Conservation (phyloP, 768 basidiomycete genomes). For the Stropharia rugosoannulata region DNA sequence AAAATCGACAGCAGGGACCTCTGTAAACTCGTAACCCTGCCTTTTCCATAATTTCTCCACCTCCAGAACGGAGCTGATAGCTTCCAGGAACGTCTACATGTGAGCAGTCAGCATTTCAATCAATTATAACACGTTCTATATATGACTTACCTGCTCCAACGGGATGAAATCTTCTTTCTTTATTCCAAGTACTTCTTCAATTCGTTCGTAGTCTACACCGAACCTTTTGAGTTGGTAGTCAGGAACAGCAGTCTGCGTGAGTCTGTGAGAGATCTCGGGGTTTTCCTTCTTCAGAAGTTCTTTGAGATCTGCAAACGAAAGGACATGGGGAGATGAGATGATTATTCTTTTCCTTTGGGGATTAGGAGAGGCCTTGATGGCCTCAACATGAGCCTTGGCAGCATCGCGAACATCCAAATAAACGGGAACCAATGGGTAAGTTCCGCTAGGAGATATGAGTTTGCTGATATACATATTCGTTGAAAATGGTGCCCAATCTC, state of each 20-base stretch:
- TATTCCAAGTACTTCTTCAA: constrained; percentile 32
- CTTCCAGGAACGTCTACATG: constrained; percentile 1
- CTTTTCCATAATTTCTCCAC: constrained; percentile 1
- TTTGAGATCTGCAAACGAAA: constrained; percentile 13
- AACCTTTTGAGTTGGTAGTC: constrained; percentile 16
- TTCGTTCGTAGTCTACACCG: constrained; percentile 26
- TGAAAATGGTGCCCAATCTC: constrained; percentile 24
- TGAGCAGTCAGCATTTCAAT: not conserved
- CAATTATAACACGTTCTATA: constrained; percentile 10
- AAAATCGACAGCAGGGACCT: not conserved
- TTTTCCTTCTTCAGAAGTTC: constrained; percentile 26
- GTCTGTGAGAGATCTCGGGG: constrained; percentile 27
- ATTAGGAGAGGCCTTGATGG: not conserved
- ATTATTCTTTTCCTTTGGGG: constrained; percentile 5
- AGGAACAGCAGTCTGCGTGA: constrained; percentile 20
- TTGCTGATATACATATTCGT: constrained; percentile 30
- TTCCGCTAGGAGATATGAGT: constrained; percentile 24
- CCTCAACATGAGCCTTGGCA: constrained; percentile 30
- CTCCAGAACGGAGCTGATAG: not conserved
- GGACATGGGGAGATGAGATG: constrained; percentile 1
- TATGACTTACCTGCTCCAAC: constrained; percentile 18
- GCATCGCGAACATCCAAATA: constrained; percentile 37
- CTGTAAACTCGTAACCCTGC: not conserved
- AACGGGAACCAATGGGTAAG: constrained; percentile 18
- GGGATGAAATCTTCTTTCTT: constrained; percentile 29